Base-by-base conservation (phyloP, 2,329 filamentous ascomycete species). In the Cercospora sp. region DNA sequence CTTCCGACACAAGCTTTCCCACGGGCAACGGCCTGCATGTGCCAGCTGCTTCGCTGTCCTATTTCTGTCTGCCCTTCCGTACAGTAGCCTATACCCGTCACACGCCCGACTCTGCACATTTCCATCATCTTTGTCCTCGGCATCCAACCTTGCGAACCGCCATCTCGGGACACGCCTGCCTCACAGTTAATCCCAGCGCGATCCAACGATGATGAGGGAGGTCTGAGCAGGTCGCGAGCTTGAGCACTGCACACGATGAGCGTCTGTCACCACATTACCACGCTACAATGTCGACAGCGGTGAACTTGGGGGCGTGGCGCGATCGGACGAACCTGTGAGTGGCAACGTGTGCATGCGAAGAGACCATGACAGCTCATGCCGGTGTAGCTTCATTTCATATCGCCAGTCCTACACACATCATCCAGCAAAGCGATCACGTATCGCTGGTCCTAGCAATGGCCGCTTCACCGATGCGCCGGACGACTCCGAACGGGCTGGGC, bases 321-420 rank as follows among this genome's bases (percentile, higher is more conserved):
- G 95, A 99, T 87, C 91, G 95, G 83, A 99, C 95, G 75, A 99
- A 98, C 80, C 91, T 99, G 93, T 97, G 89, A 75, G 88, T 65
- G 31, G 31, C 31, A 18, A 61, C 18, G 45, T 16, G 20, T 55
- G 13, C 30, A 42, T 33, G 8, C 13, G 23, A 20, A 23, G 58
- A 28, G 30, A 51, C 18, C n/a, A 23, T 16, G 33, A 53, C 64
- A 68, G 62, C 70, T 63, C 53, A 60, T 28, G 48, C 36, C 55
- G 13, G 66, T 57, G 36, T 78, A 97, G 94, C 79, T 99, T 96
- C 81, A 95, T 99, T 80, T 98, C 95, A 81, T 99, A 98, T 86
- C 94, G 95, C 77, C 95, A 99, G 84, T 98, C 94, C 76, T 98
- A 97, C 82, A 89, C 93, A 76, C 95, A 98, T 81, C 94, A 97